Evolutionary conservation across 805 yeast genomes (phyloP).

Genomic region (Yarrowia deformans): DNA sequence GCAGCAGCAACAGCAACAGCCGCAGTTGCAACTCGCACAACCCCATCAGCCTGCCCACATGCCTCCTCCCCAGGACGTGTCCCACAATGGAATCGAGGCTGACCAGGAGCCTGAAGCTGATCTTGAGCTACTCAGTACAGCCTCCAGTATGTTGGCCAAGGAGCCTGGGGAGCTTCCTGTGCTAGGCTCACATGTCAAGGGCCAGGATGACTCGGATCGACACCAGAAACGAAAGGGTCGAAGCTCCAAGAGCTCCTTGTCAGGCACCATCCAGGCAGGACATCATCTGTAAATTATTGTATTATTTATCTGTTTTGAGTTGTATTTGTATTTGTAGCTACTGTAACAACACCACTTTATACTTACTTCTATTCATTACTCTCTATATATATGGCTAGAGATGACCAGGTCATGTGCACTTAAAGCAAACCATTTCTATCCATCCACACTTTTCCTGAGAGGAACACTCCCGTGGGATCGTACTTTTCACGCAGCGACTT

Average conservation of each 20-base stretch:
- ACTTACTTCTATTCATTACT: slow-evolving; percentile 21
- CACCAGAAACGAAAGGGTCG: slow-evolving; percentile 24
- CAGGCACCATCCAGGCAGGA: slow-evolving; percentile 27
- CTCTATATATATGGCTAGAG: slow-evolving; percentile 18
- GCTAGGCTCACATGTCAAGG: not conserved
- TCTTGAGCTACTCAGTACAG: slow-evolving; percentile 21
- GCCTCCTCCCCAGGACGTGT: slow-evolving; percentile 23
- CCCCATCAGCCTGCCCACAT: slow-evolving; percentile 11
- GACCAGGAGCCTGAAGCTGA: slow-evolving; percentile 30
- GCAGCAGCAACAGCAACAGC: slow-evolving; percentile 1
- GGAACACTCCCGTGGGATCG: slow-evolving; percentile 84
- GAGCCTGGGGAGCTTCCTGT: slow-evolving; percentile 25
- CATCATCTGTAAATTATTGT: slow-evolving; percentile 37
- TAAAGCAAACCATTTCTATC: slow-evolving; percentile 68
- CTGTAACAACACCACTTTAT: too few species aligned
- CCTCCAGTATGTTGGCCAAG: slow-evolving; percentile 32
- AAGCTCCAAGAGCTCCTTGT: slow-evolving; percentile 20
- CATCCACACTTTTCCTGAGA: slow-evolving; percentile 82
- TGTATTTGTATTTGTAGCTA: too few species aligned
- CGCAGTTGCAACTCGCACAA: not conserved
- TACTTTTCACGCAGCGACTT: slow-evolving; percentile 67
- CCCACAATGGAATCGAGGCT: slow-evolving; percentile 18
- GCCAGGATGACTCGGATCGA: slow-evolving; percentile 18
- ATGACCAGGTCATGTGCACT: not conserved
- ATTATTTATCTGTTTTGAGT: slow-evolving; percentile 9